Evolutionary conservation across 176 grass and related monocot genomes (phyloP).

Genomic region (Oryza brachyantha): DNA sequence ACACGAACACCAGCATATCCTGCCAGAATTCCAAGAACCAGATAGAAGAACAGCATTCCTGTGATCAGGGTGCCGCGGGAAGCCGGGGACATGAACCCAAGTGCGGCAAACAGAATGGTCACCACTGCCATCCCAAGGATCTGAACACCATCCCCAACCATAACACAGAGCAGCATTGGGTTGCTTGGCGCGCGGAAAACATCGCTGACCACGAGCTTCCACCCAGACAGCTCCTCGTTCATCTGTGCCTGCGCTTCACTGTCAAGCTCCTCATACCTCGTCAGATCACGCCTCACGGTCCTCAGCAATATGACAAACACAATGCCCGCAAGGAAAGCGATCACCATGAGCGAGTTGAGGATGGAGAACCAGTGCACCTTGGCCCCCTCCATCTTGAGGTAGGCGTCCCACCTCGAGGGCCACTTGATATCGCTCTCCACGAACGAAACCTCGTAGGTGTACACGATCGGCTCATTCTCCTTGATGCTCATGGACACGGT

Average conservation of each 20-base stretch:
- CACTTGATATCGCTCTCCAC: conserved; percentile 85
- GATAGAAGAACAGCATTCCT: conserved; percentile 76
- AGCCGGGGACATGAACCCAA: conserved; percentile 81
- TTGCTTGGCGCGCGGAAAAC: conserved; percentile 70
- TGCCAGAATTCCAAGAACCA: conserved; percentile 69
- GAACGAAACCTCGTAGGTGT: conserved; percentile 68
- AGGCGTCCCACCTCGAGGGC: conserved; percentile 79
- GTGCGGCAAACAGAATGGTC: conserved; percentile 71
- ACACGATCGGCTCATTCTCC: conserved; percentile 65
- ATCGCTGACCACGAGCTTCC: conserved; percentile 83
- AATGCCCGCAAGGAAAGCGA: conserved; percentile 73
- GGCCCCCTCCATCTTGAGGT: conserved; percentile 83
- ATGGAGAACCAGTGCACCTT: conserved; percentile 96
- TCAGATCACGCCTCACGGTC: conserved; percentile 69
- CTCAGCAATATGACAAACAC: conserved; percentile 71
- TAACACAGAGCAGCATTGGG: conserved; percentile 63
- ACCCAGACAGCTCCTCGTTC: conserved; percentile 84
- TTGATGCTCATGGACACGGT: conserved; percentile 63
- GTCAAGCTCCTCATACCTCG: conserved; percentile 74
- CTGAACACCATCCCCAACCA: conserved; percentile 80
- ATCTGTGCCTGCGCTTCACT: conserved; percentile 70
- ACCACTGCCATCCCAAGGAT: conserved; percentile 78
- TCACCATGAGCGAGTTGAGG: conserved; percentile 86
- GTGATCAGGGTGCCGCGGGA: conserved; percentile 70
- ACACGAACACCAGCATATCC: conserved; percentile 56